phyloP scores from a whole-genome alignment of 208 protist species.

The Acanthamoeba rhysodes region DNA sequence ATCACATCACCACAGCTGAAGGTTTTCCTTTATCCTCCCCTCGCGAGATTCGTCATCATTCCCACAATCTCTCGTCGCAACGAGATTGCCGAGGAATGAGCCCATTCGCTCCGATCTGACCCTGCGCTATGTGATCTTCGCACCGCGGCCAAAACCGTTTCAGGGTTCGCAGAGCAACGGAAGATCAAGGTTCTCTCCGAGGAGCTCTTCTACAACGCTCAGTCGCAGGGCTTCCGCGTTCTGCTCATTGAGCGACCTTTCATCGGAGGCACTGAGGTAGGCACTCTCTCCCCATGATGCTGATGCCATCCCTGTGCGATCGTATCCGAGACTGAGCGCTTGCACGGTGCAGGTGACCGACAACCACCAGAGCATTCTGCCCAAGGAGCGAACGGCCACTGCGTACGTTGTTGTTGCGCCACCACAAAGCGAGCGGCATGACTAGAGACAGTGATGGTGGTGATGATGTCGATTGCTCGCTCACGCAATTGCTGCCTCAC shows the following conservation, averaged over 20 bases:
- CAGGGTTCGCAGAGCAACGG: slow-evolving; percentile 33
- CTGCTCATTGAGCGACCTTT: slow-evolving; percentile 12
- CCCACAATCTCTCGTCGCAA: not conserved
- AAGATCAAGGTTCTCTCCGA: slow-evolving; percentile 7
- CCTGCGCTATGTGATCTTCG: not conserved
- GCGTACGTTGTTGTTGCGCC: not conserved
- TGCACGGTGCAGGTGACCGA: not conserved
- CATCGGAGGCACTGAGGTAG: slow-evolving; percentile 14
- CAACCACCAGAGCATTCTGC: slow-evolving; percentile 18
- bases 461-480: not conserved
- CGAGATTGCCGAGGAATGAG: not conserved
- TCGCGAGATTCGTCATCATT: no score
- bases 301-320: not conserved
- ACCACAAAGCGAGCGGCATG: not conserved
- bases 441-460: no score
- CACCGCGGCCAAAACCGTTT: not conserved
- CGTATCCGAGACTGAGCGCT: not conserved
- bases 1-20: slow-evolving; percentile 11
- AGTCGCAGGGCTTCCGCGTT: slow-evolving; percentile 48
- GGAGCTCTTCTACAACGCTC: slow-evolving; percentile 57
- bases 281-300: no score
- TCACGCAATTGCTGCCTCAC: not conserved
- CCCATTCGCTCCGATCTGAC: not conserved
- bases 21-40: not conserved
- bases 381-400: slow-evolving; percentile 53